Evolutionary conservation across 805 yeast species (phyloP).

Genomic region (Starmerella bombicola): DNA sequence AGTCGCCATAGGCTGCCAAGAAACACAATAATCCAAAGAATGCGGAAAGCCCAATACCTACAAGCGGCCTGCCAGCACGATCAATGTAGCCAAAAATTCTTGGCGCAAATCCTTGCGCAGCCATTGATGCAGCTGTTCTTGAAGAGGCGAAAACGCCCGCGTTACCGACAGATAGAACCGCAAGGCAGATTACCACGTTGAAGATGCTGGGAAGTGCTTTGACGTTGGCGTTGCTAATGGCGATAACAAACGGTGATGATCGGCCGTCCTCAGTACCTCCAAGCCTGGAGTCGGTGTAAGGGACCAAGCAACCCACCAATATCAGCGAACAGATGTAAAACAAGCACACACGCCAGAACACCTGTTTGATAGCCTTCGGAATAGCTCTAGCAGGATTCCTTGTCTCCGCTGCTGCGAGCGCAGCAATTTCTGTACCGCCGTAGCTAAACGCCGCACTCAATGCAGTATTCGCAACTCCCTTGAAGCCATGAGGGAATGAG

Average conservation of each 20-base stretch:
- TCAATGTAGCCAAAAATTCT: slow-evolving; percentile 48
- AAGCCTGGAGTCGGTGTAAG: slow-evolving; percentile 41
- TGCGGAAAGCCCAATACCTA: slow-evolving; percentile 41
- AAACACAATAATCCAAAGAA: slow-evolving; percentile 45
- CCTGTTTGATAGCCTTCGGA: slow-evolving; percentile 66
- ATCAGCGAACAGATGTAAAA: slow-evolving; percentile 52
- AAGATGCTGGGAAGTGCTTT: slow-evolving; percentile 52
- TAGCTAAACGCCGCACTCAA: slow-evolving; percentile 58
- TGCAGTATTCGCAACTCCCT: slow-evolving; percentile 50
- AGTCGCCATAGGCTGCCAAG: slow-evolving; percentile 46
- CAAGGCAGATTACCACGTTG: slow-evolving; percentile 55
- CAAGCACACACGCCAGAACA: slow-evolving; percentile 66
- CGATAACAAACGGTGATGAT: slow-evolving; percentile 66
- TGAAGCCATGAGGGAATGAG: slow-evolving; percentile 46
- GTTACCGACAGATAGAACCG: slow-evolving; percentile 64
- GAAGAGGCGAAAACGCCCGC: slow-evolving; percentile 58
- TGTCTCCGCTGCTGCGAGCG: slow-evolving; percentile 67
- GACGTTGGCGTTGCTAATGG: slow-evolving; percentile 54
- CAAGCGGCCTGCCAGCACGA: slow-evolving; percentile 63
- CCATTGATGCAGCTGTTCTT: slow-evolving; percentile 52
- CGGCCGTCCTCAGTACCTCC: slow-evolving; percentile 43
- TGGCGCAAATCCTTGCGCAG: slow-evolving; percentile 55
- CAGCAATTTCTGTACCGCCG: slow-evolving; percentile 62
- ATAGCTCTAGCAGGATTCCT: slow-evolving; percentile 51
- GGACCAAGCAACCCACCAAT: slow-evolving; percentile 55